Evolutionary conservation across 2,329 filamentous ascomycete genomes (phyloP).

Genomic region (Diaporthe velutina): DNA sequence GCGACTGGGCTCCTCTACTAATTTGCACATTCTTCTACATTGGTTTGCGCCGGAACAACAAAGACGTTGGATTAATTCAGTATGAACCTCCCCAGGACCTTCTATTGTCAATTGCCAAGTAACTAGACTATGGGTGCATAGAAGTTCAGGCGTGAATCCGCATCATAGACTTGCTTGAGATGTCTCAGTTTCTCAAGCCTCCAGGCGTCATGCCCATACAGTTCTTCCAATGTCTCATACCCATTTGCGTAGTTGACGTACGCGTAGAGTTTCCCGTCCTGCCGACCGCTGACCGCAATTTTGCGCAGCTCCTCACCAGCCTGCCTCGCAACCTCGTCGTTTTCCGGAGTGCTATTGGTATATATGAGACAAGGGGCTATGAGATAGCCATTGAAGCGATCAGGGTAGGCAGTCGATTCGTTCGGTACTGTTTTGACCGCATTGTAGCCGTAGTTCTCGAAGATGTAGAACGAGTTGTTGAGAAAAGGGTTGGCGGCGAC

Average conservation of each 20-base stretch:
- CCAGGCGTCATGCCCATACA: slow-evolving; percentile 51
- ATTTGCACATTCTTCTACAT: too few relatives aligned
- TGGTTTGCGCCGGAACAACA: too few relatives aligned
- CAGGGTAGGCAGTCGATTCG: not conserved
- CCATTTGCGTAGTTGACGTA: slow-evolving; percentile 38
- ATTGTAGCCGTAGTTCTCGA: slow-evolving; percentile 41
- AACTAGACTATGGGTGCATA: slow-evolving; percentile 54
- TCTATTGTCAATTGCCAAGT: too few relatives aligned
- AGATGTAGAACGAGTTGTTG: slow-evolving; percentile 50
- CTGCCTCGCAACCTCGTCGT: slow-evolving; percentile 4
- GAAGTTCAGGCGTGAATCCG: slow-evolving; percentile 56
- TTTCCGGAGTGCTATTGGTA: slow-evolving; percentile 51
- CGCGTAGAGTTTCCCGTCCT: slow-evolving; percentile 34
- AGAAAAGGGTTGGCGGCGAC: slow-evolving; percentile 10
- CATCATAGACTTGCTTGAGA: slow-evolving; percentile 53
- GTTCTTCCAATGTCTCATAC: slow-evolving; percentile 39
- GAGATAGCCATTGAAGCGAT: slow-evolving; percentile 44
- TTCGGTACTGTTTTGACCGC: not conserved
- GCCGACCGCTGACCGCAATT: slow-evolving; percentile 37
- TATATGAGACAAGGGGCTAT: slow-evolving; percentile 53
- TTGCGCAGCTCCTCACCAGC: not conserved
- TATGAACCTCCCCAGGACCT: too few relatives aligned
- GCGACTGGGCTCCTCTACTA: too few relatives aligned
- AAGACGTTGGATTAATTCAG: too few relatives aligned
- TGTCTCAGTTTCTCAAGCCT: slow-evolving; percentile 46